phyloP scores from a whole-genome alignment of 1,284 basidiomycete genomes.

The Mycena sp. region DNA sequence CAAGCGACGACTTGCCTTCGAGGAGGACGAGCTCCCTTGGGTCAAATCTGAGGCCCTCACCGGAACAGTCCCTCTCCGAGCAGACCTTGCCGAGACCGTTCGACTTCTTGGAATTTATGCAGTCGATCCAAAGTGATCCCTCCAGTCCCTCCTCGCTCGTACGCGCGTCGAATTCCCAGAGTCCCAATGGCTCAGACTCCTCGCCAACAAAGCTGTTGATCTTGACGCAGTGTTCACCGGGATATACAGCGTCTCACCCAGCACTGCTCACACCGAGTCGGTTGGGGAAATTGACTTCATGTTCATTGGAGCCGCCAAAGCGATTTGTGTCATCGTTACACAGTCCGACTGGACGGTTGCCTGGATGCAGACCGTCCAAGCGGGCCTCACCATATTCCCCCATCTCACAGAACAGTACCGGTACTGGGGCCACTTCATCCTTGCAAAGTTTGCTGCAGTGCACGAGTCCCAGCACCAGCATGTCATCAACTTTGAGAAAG shows the following conservation, averaged over 20 bases:
- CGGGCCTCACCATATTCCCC: conserved; percentile 22
- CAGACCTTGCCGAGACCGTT: conserved; percentile 5
- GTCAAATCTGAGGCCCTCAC: not conserved
- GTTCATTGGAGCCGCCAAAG: conserved; percentile 1
- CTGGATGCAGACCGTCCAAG: conserved; percentile 11
- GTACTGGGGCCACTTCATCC: conserved; percentile 11
- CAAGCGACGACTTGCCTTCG: not conserved
- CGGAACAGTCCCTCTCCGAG: not conserved
- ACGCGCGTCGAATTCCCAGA: conserved; percentile 32
- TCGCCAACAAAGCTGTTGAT: conserved; percentile 22
- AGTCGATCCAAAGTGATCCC: not conserved
- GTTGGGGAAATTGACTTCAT: conserved; percentile 9
- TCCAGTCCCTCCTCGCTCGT: conserved; percentile 20
- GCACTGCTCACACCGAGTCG: no score
- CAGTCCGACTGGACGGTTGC: conserved; percentile 22
- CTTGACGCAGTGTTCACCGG: conserved; percentile 32
- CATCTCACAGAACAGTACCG: conserved; percentile 15
- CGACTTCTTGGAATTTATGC: conserved; percentile 7
- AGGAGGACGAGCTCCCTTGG: conserved; percentile 9
- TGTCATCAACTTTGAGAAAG: conserved; percentile 28
- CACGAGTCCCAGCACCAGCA: conserved; percentile 28
- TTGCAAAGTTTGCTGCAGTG: conserved; percentile 20
- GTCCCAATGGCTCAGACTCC: conserved; percentile 31
- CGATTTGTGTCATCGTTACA: conserved; percentile 3
- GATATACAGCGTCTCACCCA: conserved; percentile 25